These are phyloP conservation scores for Epichloe sibirici DNA, from an alignment of 2,329 filamentous ascomycete genomes.

Conservation along the genomic window DNA sequence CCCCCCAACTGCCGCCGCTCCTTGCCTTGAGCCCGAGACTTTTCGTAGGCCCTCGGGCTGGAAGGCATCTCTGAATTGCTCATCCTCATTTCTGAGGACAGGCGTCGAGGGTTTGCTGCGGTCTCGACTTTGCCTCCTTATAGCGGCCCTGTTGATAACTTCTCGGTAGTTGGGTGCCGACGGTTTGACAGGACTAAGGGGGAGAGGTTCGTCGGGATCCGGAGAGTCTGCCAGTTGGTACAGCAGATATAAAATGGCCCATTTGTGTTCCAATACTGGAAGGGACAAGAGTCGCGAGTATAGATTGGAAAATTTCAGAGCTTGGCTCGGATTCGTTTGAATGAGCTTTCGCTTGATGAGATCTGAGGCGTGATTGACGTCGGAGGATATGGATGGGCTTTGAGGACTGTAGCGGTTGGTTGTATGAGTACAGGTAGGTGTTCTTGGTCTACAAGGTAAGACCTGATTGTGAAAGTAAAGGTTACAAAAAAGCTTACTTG, in stretches of 20 bases:
- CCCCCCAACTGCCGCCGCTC: slow-evolving; percentile 12
- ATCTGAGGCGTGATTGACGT: slow-evolving; percentile 86
- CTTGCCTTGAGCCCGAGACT: slow-evolving; percentile 28
- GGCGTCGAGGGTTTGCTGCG: slow-evolving; percentile 24
- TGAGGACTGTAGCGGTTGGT: slow-evolving; percentile 24
- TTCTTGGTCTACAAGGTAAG: not conserved
- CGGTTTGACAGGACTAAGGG: slow-evolving; percentile 30
- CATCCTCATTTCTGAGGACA: slow-evolving; percentile 31
- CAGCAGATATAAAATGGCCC: slow-evolving; percentile 87
- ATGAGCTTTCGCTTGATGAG: slow-evolving; percentile 83
- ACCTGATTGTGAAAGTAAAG: not conserved
- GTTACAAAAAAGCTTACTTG: slow-evolving; percentile 23
- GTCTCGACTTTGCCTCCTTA: slow-evolving; percentile 26
- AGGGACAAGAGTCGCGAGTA: slow-evolving; percentile 83
- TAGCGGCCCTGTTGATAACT: slow-evolving; percentile 23
- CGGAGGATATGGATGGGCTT: slow-evolving; percentile 47
- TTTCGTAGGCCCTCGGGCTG: slow-evolving; percentile 38
- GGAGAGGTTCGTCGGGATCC: slow-evolving; percentile 39
- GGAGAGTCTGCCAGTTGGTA: slow-evolving; percentile 67
- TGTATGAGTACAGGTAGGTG: not conserved
- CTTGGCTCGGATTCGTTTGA: slow-evolving; percentile 64
- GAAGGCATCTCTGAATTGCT: slow-evolving; percentile 40
- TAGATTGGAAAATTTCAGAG: slow-evolving; percentile 76
- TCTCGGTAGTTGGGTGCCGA: slow-evolving; percentile 26
- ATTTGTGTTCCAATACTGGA: slow-evolving; percentile 88